Conservation (phyloP, 306 rosid genomes). For the Dryas drummondii region DNA sequence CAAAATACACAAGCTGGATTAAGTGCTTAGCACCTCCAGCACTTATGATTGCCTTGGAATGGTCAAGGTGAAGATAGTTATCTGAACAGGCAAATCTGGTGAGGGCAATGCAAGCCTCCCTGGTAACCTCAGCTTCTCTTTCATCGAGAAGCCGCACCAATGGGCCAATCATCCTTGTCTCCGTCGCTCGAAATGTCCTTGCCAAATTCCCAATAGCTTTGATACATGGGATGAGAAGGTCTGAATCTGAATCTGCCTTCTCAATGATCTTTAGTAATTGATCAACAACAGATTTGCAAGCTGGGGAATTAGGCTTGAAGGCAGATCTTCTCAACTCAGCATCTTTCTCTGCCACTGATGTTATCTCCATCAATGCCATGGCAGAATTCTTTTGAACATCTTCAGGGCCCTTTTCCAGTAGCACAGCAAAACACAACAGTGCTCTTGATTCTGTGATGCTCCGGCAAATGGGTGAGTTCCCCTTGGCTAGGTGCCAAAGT, state of each 20-base stretch:
- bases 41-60: conserved; percentile 73
- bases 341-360: conserved; percentile 81
- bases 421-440: conserved; percentile 76
- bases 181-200: conserved; percentile 79
- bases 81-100: conserved; percentile 68
- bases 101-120: conserved; percentile 72
- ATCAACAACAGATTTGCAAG: conserved; percentile 90
- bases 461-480: conserved; percentile 68
- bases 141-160: conserved; percentile 83
- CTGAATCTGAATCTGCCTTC: conserved; percentile 58
- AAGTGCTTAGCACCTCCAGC: conserved; percentile 77
- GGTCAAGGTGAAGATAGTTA: conserved; percentile 79
- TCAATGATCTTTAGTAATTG: conserved; percentile 68
- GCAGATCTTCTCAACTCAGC: conserved; percentile 82
- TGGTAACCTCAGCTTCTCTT: conserved; percentile 58
- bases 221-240: conserved; percentile 75
- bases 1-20: conserved; percentile 87
- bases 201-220: conserved; percentile 80
- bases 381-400: conserved; percentile 78
- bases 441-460: conserved; percentile 92
- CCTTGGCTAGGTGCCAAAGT: conserved; percentile 68
- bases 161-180: conserved; percentile 79
- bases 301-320: conserved; percentile 90
- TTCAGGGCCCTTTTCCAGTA: conserved; percentile 73
- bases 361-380: conserved; percentile 92